Evolutionary conservation across 1,284 basidiomycete genomes (phyloP), one percentile per base, ranked within the genome.

Genomic region (Flammula alnicola): DNA sequence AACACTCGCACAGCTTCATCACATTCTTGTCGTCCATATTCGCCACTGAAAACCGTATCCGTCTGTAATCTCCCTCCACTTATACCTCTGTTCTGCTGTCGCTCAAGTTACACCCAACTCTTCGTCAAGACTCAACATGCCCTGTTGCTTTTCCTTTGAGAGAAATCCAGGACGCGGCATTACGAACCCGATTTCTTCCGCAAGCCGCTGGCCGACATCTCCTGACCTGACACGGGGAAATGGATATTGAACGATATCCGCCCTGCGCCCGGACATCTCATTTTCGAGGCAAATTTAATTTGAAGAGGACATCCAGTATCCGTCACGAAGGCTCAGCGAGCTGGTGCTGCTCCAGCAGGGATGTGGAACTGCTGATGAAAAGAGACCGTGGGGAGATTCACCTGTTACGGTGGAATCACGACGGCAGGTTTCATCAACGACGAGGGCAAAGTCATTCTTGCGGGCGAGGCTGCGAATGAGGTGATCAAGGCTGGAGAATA

Each of bases 371-470:
- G 50, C 7, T 10, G 61, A 51, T 1, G 66, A 60, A 63, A 85
- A 89, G 17, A 86, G 75, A 31, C 62, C 57, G 65, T 87, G 88
- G 0, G 86, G 82, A 5, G 74, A 71, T 20, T 64, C 65, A 10
- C 67, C 67, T 11, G 74, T 62, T 0, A 77, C 68, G 36, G 93
- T 75, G 61, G 95, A 94, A 62, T 95, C 92, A n/a, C 91, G 81
- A 67, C n/a, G n/a, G n/a, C 95, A 95, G 0, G 92, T 93, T 68
- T 93, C 90, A 65, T 94, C 91, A n/a, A 95, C 54, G 17, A 95
- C 80, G n/a, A 95, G 78, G 0, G 91, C 86, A 7, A 95, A 65
- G 3, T 77, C 71, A 25, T 77, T 68, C 45, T 79, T 68, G 22
- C 64, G 70, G 0, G 91, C 88, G 0, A 95, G 77, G 0, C 68